These are phyloP conservation scores for Zoysia matrella DNA, from an alignment of 202 grass and related monocot species.

Conservation along the genomic window DNA sequence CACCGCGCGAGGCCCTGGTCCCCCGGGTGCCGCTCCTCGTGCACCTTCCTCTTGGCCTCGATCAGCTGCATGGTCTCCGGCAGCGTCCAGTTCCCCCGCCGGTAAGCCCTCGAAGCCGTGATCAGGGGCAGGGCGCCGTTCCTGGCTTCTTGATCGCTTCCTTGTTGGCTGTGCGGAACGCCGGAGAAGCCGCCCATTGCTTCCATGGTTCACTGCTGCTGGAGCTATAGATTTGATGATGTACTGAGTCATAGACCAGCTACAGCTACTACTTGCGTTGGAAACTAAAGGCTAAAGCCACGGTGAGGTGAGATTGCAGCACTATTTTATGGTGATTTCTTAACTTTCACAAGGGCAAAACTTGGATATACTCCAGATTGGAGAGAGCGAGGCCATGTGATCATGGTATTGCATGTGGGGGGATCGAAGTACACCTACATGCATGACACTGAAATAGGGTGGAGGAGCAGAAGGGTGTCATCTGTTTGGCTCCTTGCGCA, in stretches of 20 bases:
- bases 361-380: no score
- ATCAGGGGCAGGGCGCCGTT: constrained; percentile 16
- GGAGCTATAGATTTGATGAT: no score
- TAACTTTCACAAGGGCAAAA: neutral
- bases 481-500: constrained; percentile 49
- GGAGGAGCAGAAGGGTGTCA: constrained; percentile 9
- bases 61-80: constrained; percentile 89
- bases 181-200: constrained; percentile 6
- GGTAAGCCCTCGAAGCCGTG: constrained; percentile 56
- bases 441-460: neutral
- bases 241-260: neutral
- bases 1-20: constrained; percentile 73
- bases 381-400: constrained; percentile 10
- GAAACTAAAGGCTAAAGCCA: neutral
- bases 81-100: constrained; percentile 90
- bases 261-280: neutral
- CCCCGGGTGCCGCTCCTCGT: constrained; percentile 66
- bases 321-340: constrained; percentile 37
- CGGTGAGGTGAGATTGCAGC: constrained; percentile 4
- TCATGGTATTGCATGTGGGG: neutral
- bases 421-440: constrained; percentile 32
- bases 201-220: constrained; percentile 35
- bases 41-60: constrained; percentile 84
- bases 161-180: constrained; percentile 12
- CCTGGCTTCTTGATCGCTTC: constrained; percentile 21